A percentile compares a stretch with the other conserved stretches of the same genome.
These are phyloP conservation scores for Albifimbria verrucaria DNA, from an alignment of 2,329 filamentous ascomycete species.

Conservation along the genomic window DNA sequence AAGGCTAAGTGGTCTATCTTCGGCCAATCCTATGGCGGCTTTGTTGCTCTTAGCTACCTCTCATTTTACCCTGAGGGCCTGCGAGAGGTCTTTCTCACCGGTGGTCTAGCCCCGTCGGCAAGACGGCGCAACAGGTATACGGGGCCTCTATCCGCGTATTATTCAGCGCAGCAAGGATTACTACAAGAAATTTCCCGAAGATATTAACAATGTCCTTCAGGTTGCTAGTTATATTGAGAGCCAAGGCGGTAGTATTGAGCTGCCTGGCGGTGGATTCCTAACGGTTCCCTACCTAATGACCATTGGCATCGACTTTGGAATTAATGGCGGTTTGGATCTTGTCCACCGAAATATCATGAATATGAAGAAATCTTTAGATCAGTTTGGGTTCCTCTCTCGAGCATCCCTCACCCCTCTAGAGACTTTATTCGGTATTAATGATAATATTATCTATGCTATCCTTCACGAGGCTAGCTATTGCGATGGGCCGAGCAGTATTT, in stretches of 20 bases:
- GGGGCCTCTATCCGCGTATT: conserved; percentile 65
- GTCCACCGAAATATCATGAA: conserved; percentile 71
- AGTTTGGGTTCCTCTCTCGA: conserved; percentile 70
- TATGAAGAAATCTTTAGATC: conserved; percentile 68
- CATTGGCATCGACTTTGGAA: conserved; percentile 74
- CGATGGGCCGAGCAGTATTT: conserved; percentile 57
- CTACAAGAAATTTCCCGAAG: conserved; percentile 82
- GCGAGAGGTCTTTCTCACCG: conserved; percentile 79
- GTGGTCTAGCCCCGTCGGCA: conserved; percentile 75
- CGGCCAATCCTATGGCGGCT: conserved; percentile 91
- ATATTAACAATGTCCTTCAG: conserved; percentile 63
- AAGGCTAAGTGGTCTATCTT: conserved; percentile 81
- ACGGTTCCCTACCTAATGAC: conserved; percentile 74
- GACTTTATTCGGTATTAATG: conserved; percentile 65
- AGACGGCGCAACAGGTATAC: conserved; percentile 73
- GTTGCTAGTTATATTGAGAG: conserved; percentile 64
- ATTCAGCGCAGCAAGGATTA: conserved; percentile 74
- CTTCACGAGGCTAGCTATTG: conserved; percentile 89
- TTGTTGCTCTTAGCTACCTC: conserved; percentile 79
- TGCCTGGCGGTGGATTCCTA: conserved; percentile 73
- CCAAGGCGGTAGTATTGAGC: conserved; percentile 50
- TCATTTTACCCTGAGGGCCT: conserved; percentile 75
- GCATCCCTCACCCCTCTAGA: conserved; percentile 70
- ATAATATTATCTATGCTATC: conserved; percentile 77
- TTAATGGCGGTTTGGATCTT: conserved; percentile 71